phyloP scores from a whole-genome alignment of 2,329 filamentous ascomycete genomes.

The Plectosphaerella sp. region DNA sequence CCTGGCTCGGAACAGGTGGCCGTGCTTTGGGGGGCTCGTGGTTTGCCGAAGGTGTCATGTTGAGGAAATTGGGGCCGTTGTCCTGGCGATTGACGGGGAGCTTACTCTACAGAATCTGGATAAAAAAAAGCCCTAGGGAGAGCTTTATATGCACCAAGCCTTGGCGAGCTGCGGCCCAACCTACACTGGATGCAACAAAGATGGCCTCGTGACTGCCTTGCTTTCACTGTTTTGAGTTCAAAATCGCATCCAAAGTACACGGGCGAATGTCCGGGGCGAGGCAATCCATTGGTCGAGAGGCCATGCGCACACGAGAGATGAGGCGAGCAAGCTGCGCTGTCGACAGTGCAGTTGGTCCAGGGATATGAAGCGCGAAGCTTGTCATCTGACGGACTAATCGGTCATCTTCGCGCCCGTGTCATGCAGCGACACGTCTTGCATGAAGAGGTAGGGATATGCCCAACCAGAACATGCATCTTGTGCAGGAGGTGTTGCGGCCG shows the following conservation, averaged over 20 bases:
- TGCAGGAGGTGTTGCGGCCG: too few relatives aligned
- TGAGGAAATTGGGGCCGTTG: not conserved
- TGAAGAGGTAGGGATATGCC: not conserved
- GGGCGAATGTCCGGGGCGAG: not conserved
- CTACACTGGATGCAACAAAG: not conserved
- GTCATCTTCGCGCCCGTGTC: not conserved
- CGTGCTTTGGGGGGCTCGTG: not conserved
- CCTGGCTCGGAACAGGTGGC: not conserved
- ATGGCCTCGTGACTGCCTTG: not conserved
- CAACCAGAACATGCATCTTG: too few relatives aligned
- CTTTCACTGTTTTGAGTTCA: not conserved
- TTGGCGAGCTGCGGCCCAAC: too few relatives aligned
- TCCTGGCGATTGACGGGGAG: not conserved
- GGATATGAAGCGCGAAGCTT: not conserved
- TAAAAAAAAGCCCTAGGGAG: not conserved
- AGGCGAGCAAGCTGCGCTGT: not conserved
- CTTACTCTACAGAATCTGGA: not conserved
- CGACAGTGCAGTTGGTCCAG: not conserved
- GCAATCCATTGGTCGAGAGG: not conserved
- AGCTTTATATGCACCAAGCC: not conserved
- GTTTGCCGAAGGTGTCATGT: not conserved
- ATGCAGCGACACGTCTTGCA: not conserved
- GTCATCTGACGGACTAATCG: not conserved
- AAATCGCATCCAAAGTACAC: not conserved
- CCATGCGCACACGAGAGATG: not conserved